Percentiles rank a stretch among this genome's conserved stretches.
Conservation (phyloP, 2,329 filamentous ascomycete species). For the Botrytis galanthina region DNA sequence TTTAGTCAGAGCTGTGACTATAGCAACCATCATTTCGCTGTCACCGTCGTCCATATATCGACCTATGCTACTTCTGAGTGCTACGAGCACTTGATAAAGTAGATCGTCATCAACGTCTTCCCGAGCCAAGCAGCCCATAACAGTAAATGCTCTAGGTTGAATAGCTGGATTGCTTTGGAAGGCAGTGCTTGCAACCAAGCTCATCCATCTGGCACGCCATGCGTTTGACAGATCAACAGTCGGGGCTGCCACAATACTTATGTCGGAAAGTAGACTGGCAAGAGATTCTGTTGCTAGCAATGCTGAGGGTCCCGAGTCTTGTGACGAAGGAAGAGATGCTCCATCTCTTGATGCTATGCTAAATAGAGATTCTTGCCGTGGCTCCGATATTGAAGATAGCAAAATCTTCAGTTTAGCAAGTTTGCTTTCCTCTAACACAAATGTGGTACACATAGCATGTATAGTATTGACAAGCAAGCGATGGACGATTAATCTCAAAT, state of each 20-base stretch:
- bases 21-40: conserved; percentile 66
- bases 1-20: conserved; percentile 64
- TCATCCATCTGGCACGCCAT: conserved; percentile 73
- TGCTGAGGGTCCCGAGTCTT: conserved; percentile 46
- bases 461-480: conserved; percentile 64
- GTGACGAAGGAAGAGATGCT: conserved; percentile 52
- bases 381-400: conserved; percentile 59
- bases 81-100: conserved; percentile 68
- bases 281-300: conserved; percentile 56
- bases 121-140: conserved; percentile 69
- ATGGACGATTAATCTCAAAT: conserved; percentile 59
- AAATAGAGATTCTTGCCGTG: conserved; percentile 57
- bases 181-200: conserved; percentile 67
- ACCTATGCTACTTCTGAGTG: conserved; percentile 62
- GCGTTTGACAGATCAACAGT: conserved; percentile 64
- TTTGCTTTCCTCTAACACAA: conserved; percentile 58
- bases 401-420: conserved; percentile 47
- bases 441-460: conserved; percentile 66
- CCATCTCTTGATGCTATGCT: conserved; percentile 52
- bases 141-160: conserved; percentile 65
- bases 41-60: conserved; percentile 63
- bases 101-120: conserved; percentile 71
- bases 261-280: conserved; percentile 60
- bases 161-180: conserved; percentile 73
- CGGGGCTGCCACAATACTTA: conserved; percentile 61